phyloP scores from a whole-genome alignment of 345 rosid genomes.

The Gossypium australe region DNA sequence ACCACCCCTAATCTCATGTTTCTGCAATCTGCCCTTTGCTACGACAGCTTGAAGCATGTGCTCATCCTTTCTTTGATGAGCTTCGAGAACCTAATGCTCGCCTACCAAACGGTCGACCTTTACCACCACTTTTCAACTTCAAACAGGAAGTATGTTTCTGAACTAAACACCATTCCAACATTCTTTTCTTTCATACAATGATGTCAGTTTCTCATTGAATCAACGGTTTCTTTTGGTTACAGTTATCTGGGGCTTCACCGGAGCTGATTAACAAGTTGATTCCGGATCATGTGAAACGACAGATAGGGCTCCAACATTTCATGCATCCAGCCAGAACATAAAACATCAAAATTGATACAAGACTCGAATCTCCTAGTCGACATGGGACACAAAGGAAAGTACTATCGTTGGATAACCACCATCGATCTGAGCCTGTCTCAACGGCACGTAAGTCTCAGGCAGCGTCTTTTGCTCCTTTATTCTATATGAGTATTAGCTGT shows the following conservation, averaged over 20 bases:
- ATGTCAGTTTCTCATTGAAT: background rate
- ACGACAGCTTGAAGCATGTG: slow-evolving; percentile 57
- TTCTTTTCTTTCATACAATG: background rate
- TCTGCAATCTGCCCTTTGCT: background rate
- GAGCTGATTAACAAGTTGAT: slow-evolving; percentile 81
- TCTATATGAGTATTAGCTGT: background rate
- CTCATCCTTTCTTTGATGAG: slow-evolving; percentile 66
- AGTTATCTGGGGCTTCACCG: slow-evolving; percentile 65
- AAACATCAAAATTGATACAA: slow-evolving; percentile 9
- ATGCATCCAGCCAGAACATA: slow-evolving; percentile 69
- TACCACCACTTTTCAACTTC: slow-evolving; percentile 61
- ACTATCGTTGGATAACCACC: slow-evolving; percentile 24
- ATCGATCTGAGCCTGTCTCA: slow-evolving; percentile 31
- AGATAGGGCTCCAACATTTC: slow-evolving; percentile 64
- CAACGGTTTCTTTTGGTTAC: slow-evolving; percentile 17
- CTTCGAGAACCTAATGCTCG: slow-evolving; percentile 59
- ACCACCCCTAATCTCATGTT: background rate
- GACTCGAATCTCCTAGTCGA: slow-evolving; percentile 22
- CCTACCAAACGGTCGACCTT: slow-evolving; percentile 49
- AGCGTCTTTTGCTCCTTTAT: slow-evolving; percentile 13
- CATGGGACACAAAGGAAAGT: slow-evolving; percentile 22
- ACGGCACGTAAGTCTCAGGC: slow-evolving; percentile 20
- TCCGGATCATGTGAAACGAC: slow-evolving; percentile 78
- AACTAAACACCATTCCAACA: background rate
- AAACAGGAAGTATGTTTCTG: slow-evolving; percentile 54